Evolutionary conservation across 176 grass and related monocot species (phyloP).

Genomic region (Cenchrus fungigraminus): DNA sequence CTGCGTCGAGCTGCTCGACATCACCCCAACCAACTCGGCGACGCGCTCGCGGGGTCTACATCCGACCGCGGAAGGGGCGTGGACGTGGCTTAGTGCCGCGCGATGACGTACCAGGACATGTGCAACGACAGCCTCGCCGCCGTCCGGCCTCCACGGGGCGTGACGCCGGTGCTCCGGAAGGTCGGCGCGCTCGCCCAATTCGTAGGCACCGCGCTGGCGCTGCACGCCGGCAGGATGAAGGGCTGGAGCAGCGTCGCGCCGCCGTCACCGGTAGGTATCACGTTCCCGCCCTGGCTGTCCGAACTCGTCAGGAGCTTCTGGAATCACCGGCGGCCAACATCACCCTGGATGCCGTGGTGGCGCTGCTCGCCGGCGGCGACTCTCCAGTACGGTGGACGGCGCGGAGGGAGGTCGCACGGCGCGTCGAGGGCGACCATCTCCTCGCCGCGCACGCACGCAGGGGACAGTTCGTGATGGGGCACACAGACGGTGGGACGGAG

Average conservation of each 20-base stretch:
- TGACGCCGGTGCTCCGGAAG: constrained; percentile 31
- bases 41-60: too few species aligned
- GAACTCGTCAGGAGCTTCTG: constrained; percentile 49
- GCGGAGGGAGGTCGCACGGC: too few species aligned
- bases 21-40: constrained; percentile 3
- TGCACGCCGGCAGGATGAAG: constrained; percentile 49
- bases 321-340: constrained; percentile 37
- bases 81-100: too few species aligned
- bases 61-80: too few species aligned
- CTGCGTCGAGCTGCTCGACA: constrained; percentile 77
- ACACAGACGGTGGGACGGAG: too few species aligned
- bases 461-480: too few species aligned
- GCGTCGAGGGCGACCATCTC: too few species aligned
- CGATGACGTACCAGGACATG: constrained; percentile 16
- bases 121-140: constrained; percentile 66
- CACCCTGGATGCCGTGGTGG: constrained; percentile 74
- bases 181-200: constrained; percentile 58
- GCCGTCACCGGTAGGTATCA: not conserved
- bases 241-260: not conserved
- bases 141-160: constrained; percentile 32
- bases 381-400: too few species aligned
- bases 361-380: constrained; percentile 65
- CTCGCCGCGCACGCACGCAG: too few species aligned
- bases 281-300: constrained; percentile 63
- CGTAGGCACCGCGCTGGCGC: constrained; percentile 71